Percentiles rank a stretch among this genome's conserved stretches.
phyloP scores from a whole-genome alignment of 306 rosid species.

The Quercus parvula region DNA sequence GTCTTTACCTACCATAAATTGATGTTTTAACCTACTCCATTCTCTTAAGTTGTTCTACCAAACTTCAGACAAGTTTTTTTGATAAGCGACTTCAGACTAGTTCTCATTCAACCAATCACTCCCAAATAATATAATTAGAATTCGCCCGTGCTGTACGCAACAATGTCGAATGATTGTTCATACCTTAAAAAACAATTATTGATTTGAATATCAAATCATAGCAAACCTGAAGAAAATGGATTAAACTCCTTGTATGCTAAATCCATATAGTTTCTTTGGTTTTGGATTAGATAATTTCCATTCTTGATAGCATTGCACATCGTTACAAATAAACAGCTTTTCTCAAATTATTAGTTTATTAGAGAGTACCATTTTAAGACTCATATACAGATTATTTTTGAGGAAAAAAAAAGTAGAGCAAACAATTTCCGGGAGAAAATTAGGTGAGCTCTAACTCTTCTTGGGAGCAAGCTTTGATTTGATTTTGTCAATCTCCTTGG shows the following conservation, averaged over 20 bases:
- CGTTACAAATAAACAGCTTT: no score
- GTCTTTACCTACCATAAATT: no score
- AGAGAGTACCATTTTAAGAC: not conserved
- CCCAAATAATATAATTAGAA: no score
- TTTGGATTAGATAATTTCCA: not conserved
- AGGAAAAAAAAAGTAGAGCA: not conserved
- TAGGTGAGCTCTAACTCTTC: conserved; percentile 9
- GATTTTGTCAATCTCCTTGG: conserved; percentile 27
- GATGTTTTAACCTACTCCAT: no score
- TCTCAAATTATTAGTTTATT: no score
- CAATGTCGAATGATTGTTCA: not conserved
- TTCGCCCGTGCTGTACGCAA: no score
- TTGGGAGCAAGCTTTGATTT: conserved; percentile 49
- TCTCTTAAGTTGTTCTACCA: no score
- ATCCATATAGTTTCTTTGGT: not conserved
- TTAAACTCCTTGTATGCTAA: no score
- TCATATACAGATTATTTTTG: not conserved
- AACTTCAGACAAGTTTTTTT: no score
- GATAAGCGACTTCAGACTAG: no score
- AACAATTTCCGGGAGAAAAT: not conserved
- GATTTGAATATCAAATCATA: no score
- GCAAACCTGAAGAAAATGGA: not conserved
- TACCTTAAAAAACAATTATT: not conserved
- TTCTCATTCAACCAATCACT: no score
- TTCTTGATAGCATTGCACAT: not conserved